Base-by-base conservation (phyloP, 352 stramenopile species). In the Globisporangium spiculum region DNA sequence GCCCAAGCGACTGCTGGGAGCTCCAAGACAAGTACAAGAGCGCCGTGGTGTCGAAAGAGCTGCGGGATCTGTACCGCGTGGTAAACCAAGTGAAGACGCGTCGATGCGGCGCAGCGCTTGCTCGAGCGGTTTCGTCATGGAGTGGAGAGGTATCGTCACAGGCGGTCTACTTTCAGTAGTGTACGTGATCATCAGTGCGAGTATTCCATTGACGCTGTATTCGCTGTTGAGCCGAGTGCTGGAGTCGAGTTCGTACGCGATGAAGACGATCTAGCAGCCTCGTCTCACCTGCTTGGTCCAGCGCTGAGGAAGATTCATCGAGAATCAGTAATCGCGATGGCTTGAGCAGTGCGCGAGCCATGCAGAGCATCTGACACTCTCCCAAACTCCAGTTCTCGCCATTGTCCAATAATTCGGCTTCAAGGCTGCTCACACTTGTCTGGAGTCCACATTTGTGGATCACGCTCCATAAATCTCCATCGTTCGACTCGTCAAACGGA, bases 311-410 rank as follows among this genome's bases (percentile, higher is more conserved):
- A 0, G 79, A 73, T 41, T 92, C 84, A 52, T 92, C 84, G 48
- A 99, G 65, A 27, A 99, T 81, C 14, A 99, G 73, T 30, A 99
- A 91, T 14, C 93, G 93, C 3, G 92, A 89, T 55, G 97, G 86
- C 9, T 86, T 80, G 46, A 76, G 72, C 41, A 67, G 30, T 50
- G 66, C 58, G 38, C 95, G 75, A 41, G 83, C 94, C 48, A 99
- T 74, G 67, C 90, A 97, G 3, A 98, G 69, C 12, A 98, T 75
- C 74, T 98, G 94, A 1, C 93, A 70, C 74, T 99, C 89, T 9
- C 96, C 96, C 30, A 97, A 84, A 59, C 71, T 92, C 30, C 96
- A 97, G 73, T 99, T 99, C 5, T 73, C 76, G 12, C 96, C 97
- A 38, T 88, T 91, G 32, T 66, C 61, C 61, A 27, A 48, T 7